A percentile compares a stretch with the other conserved stretches of the same genome.
Evolutionary conservation across 768 basidiomycete genomes (phyloP).

Genomic region (Suillus variegatus): DNA sequence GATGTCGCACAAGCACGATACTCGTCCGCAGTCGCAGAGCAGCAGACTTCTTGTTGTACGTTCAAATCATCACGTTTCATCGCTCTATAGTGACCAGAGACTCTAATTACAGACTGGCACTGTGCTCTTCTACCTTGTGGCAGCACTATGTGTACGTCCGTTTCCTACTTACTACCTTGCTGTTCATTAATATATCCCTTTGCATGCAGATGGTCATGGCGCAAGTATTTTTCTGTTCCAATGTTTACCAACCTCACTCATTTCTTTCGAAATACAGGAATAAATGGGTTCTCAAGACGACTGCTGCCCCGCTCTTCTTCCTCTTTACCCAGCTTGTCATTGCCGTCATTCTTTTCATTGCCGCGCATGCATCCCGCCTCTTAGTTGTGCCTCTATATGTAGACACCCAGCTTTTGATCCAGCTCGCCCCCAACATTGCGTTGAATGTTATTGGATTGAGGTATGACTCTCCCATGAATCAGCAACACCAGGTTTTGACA

Average conservation of each 20-base stretch:
- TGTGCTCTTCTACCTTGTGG: conserved; percentile 86
- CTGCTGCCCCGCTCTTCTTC: conserved; percentile 82
- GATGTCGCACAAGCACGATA: conserved; percentile 29
- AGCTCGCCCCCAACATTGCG: conserved; percentile 71
- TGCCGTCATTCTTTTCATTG: conserved; percentile 72
- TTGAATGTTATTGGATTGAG: conserved; percentile 85
- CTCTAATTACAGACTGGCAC: conserved; percentile 56
- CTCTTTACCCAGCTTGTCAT: conserved; percentile 79
- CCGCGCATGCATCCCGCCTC: conserved; percentile 61
- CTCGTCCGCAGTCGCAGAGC: conserved; percentile 29
- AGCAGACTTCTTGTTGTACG: conserved; percentile 35
- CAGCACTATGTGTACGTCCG: conserved; percentile 76
- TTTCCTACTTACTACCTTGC: background rate
- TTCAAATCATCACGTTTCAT: conserved; percentile 6
- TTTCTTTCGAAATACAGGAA: conserved; percentile 48
- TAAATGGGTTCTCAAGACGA: conserved; percentile 87
- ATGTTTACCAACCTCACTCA: conserved; percentile 17
- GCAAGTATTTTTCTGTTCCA: conserved; percentile 38
- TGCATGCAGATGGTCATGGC: conserved; percentile 83
- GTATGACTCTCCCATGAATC: conserved; percentile 38
- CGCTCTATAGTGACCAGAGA: conserved; percentile 7
- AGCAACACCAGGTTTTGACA: background rate
- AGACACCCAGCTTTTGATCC: conserved; percentile 65
- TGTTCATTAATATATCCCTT: conserved; percentile 4
- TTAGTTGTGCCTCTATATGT: conserved; percentile 69